Conservation (phyloP, 2,329 filamentous ascomycete species). For the Aspergillus brasiliensis region DNA sequence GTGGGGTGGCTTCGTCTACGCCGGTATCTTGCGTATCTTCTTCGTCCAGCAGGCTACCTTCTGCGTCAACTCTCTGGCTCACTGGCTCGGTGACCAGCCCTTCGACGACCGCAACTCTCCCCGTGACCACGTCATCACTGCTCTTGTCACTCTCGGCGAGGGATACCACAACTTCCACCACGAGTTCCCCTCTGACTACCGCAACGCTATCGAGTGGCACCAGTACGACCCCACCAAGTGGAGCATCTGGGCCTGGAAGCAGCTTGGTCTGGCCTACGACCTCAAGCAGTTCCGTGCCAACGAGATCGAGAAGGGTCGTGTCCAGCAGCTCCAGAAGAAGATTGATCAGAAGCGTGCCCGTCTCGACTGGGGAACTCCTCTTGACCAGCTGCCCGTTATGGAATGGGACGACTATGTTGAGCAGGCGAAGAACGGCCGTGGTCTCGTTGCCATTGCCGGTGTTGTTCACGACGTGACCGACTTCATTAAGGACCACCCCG, state of each 20-base stretch:
- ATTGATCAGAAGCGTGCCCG: conserved; percentile 80
- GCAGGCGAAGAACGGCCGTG: conserved; percentile 75
- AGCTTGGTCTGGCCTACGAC: conserved; percentile 79
- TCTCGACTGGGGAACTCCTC: conserved; percentile 83
- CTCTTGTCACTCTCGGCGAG: conserved; percentile 80
- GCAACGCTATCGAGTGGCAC: conserved; percentile 87
- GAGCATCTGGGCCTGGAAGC: conserved; percentile 83
- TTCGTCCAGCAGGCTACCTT: conserved; percentile 91
- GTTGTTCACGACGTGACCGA: conserved; percentile 82
- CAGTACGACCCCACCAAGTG: conserved; percentile 94
- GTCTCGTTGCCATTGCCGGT: conserved; percentile 75
- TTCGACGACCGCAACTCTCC: conserved; percentile 92
- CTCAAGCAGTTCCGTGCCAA: conserved; percentile 90
- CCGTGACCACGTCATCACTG: conserved; percentile 83
- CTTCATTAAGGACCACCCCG: conserved; percentile 89
- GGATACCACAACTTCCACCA: conserved; percentile 97
- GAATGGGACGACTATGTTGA: conserved; percentile 84
- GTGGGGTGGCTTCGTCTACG: conserved; percentile 80
- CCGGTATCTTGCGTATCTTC: conserved; percentile 81
- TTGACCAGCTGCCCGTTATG: conserved; percentile 82
- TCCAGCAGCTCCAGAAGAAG: conserved; percentile 91
- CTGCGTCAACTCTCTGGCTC: conserved; percentile 87
- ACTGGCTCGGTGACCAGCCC: conserved; percentile 89
- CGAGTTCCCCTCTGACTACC: conserved; percentile 91
- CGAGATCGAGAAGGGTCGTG: conserved; percentile 88